Conservation (phyloP, 1,284 basidiomycete species). For the Ustilago curta region DNA sequence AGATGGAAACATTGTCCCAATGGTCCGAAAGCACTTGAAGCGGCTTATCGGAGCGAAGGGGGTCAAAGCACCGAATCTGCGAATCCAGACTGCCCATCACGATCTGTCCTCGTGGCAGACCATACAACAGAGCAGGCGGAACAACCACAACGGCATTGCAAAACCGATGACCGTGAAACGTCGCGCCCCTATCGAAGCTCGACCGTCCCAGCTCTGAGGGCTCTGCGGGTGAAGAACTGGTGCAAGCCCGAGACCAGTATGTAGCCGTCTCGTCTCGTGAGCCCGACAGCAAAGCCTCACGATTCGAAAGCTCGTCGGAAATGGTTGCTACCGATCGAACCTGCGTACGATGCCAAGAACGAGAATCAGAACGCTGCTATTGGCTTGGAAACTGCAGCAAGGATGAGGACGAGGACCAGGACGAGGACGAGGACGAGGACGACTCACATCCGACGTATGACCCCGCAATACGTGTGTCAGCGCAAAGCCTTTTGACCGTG, state of each 20-base stretch:
- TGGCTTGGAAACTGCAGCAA: background rate
- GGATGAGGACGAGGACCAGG: too few relatives aligned
- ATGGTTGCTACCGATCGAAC: slow-evolving; percentile 28
- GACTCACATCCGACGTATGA: slow-evolving; percentile 39
- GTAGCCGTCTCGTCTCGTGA: slow-evolving; percentile 38
- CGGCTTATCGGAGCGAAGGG: slow-evolving; percentile 30
- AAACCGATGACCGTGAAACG: slow-evolving; percentile 26
- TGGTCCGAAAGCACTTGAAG: slow-evolving; percentile 46
- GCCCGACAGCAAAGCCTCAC: slow-evolving; percentile 42
- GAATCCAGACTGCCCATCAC: slow-evolving; percentile 47
- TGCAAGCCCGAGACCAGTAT: slow-evolving; percentile 30
- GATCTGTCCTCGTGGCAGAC: slow-evolving; percentile 28
- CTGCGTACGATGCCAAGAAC: background rate
- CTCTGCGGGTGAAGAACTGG: background rate
- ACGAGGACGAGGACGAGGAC: too few relatives aligned
- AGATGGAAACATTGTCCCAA: slow-evolving; percentile 52
- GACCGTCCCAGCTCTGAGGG: background rate
- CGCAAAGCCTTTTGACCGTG: slow-evolving; percentile 5
- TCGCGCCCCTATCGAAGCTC: slow-evolving; percentile 19
- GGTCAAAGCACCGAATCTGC: slow-evolving; percentile 52
- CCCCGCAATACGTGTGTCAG: slow-evolving; percentile 33
- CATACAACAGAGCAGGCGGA: slow-evolving; percentile 1
- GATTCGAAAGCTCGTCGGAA: slow-evolving; percentile 25
- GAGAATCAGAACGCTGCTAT: background rate
- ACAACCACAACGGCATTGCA: slow-evolving; percentile 42